phyloP scores from a whole-genome alignment of 2,329 filamentous ascomycete genomes.

The Fusarium odoratissimum region DNA sequence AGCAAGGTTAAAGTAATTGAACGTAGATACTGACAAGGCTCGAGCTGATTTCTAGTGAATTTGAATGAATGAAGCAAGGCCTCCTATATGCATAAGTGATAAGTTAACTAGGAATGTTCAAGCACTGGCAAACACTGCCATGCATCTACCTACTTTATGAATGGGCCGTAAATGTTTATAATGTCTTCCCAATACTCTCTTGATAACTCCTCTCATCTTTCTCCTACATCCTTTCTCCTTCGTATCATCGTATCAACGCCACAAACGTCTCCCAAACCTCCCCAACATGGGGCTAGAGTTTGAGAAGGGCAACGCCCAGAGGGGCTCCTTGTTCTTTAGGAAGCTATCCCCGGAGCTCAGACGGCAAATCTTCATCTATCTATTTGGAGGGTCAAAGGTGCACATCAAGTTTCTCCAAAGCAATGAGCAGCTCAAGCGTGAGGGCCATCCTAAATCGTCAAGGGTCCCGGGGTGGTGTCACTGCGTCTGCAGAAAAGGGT shows the following conservation, averaged over 20 bases:
- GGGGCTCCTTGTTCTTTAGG: background rate
- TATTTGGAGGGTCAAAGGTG: background rate
- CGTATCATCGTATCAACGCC: no score
- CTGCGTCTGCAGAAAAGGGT: constrained; percentile 1
- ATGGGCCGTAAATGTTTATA: background rate
- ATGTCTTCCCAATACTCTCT: background rate
- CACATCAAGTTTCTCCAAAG: background rate
- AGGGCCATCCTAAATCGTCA: background rate
- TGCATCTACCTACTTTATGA: background rate
- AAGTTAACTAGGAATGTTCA: background rate
- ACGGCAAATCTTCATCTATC: background rate
- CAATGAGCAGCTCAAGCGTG: background rate
- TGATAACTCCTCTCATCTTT: background rate
- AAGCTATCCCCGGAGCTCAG: background rate
- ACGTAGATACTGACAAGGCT: background rate
- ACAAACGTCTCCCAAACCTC: background rate
- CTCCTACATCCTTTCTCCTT: background rate
- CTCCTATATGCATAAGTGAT: background rate
- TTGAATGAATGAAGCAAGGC: background rate
- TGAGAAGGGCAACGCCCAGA: background rate
- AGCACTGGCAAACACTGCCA: background rate
- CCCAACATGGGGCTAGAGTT: background rate
- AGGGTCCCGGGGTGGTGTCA: background rate
- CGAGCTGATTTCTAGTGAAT: background rate
- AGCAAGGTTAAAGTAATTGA: background rate